Conservation (phyloP, 352 stramenopile genomes). For the Thraustochytrium sp. region DNA sequence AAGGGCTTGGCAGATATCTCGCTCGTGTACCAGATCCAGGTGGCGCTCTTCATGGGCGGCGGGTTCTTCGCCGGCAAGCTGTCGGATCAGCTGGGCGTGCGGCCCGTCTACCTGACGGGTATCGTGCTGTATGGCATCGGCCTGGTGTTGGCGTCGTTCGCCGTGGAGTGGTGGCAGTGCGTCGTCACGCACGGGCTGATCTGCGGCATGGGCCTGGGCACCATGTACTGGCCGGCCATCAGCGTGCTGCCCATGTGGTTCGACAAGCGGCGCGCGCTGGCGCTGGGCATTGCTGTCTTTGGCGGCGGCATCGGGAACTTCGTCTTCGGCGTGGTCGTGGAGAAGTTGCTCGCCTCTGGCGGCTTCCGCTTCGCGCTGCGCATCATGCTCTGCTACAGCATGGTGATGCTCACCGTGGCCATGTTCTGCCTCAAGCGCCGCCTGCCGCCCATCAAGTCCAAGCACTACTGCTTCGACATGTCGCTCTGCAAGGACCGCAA, state of each 20-base stretch:
- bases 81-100: neutral
- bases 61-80: neutral
- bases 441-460: neutral
- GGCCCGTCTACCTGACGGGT: neutral
- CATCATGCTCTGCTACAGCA: neutral
- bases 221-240: slow-evolving; percentile 29
- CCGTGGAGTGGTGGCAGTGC: neutral
- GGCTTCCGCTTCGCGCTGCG: slow-evolving; percentile 9
- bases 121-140: neutral
- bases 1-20: neutral
- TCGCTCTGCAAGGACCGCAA: neutral
- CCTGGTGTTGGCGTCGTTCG: slow-evolving; percentile 7
- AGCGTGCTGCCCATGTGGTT: slow-evolving; percentile 35
- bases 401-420: neutral
- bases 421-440: slow-evolving; percentile 30
- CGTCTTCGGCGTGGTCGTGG: slow-evolving; percentile 14
- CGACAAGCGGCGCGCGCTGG: neutral
- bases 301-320: slow-evolving; percentile 36
- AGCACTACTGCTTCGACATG: neutral
- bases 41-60: neutral
- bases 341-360: neutral
- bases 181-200: slow-evolving; percentile 7
- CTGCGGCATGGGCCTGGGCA: neutral
- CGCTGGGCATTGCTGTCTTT: neutral
- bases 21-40: slow-evolving; percentile 18